These are phyloP conservation scores for Rhamnella rubrinervis DNA, from an alignment of 331 rosid species.

Conservation along the genomic window DNA sequence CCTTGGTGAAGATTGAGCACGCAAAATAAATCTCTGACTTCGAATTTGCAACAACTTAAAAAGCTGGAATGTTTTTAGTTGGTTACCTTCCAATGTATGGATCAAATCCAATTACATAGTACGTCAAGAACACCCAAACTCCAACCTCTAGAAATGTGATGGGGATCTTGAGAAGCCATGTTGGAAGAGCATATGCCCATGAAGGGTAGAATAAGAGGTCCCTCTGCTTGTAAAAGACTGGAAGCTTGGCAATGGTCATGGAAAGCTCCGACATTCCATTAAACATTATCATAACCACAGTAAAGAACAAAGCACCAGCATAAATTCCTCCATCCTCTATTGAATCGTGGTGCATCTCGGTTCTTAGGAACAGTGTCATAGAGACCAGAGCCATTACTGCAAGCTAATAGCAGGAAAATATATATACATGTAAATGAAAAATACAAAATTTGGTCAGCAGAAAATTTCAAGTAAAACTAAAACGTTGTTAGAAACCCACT, in stretches of 20 bases:
- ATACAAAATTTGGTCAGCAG: background rate
- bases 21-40: background rate
- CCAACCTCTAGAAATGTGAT: conserved; percentile 53
- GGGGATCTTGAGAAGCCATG: conserved; percentile 45
- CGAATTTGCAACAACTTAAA: background rate
- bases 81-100: conserved; percentile 60
- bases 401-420: conserved; percentile 22
- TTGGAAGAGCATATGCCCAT: conserved; percentile 48
- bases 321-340: conserved; percentile 34
- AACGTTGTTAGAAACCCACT: conserved; percentile 19
- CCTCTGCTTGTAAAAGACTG: conserved; percentile 50
- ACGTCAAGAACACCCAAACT: conserved; percentile 65
- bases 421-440: background rate
- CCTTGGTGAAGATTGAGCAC: background rate
- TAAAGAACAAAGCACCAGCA: conserved; percentile 41
- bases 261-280: conserved; percentile 41
- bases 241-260: conserved; percentile 41
- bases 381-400: conserved; percentile 26
- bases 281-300: conserved; percentile 23
- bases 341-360: conserved; percentile 39
- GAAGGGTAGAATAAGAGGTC: conserved; percentile 45
- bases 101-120: conserved; percentile 74
- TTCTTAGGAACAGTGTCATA: conserved; percentile 40
- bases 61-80: background rate
- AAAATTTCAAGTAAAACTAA: background rate